Conservation (phyloP, 78 protist species). For the Creolimax fragrantissima region DNA sequence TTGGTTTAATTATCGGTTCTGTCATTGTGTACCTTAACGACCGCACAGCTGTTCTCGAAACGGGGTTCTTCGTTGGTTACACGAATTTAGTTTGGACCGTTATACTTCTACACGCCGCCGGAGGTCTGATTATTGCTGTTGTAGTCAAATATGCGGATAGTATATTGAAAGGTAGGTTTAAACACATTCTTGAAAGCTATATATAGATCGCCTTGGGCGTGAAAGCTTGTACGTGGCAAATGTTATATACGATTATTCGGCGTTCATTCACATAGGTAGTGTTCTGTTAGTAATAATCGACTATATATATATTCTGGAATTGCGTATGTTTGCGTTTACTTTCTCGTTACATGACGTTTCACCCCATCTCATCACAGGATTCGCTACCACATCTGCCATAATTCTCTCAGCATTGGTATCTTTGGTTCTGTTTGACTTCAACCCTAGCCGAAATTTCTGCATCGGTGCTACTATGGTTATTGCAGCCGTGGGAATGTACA, state of each 20-base stretch:
- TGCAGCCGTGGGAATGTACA: conserved; percentile 28
- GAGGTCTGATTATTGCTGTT: conserved; percentile 61
- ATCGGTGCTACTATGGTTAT: conserved; percentile 29
- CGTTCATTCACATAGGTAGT: too few species aligned
- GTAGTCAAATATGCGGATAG: conserved; percentile 70
- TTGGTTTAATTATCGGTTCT: background rate
- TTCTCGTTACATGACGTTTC: too few species aligned
- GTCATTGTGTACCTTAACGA: background rate
- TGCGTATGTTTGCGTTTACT: too few species aligned
- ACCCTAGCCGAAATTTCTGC: background rate
- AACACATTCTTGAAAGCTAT: too few species aligned
- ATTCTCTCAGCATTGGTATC: conserved; percentile 27
- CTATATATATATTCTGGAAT: too few species aligned
- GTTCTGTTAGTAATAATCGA: too few species aligned
- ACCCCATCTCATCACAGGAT: too few species aligned
- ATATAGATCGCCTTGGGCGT: too few species aligned
- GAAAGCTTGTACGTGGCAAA: too few species aligned
- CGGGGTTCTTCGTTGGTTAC: background rate
- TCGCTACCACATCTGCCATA: conserved; percentile 54
- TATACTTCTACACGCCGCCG: conserved; percentile 33
- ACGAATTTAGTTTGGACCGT: background rate
- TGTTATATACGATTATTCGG: too few species aligned
- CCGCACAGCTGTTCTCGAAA: background rate
- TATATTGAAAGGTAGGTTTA: conserved; percentile 66
- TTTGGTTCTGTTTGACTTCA: conserved; percentile 19